These are phyloP conservation scores for Stachybotrys echinatus DNA, from an alignment of 2,329 filamentous ascomycete genomes.

Conservation along the genomic window DNA sequence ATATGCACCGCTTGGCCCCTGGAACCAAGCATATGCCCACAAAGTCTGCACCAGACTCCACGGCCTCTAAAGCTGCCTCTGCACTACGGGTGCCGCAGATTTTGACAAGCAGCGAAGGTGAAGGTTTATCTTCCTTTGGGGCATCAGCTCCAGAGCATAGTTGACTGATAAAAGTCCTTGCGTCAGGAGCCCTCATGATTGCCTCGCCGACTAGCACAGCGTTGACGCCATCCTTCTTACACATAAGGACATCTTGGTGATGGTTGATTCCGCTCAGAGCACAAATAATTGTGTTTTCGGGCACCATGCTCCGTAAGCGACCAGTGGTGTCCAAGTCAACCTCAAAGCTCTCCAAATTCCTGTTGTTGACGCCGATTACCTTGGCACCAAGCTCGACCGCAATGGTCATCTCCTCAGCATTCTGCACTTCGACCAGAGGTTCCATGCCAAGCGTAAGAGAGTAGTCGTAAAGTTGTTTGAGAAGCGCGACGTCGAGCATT, in stretches of 20 bases:
- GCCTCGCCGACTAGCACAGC: slow-evolving; percentile 93
- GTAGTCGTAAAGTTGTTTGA: slow-evolving; percentile 80
- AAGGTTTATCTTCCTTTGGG: slow-evolving; percentile 24
- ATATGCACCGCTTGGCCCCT: slow-evolving; percentile 73
- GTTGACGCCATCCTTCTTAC: slow-evolving; percentile 83
- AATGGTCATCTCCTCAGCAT: slow-evolving; percentile 82
- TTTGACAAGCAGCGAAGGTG: slow-evolving; percentile 67
- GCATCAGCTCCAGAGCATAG: slow-evolving; percentile 61
- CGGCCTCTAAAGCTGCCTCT: slow-evolving; percentile 73
- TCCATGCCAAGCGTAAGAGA: slow-evolving; percentile 92
- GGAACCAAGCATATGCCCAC: slow-evolving; percentile 90
- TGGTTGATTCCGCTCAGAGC: slow-evolving; percentile 92
- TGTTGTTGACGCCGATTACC: slow-evolving; percentile 96
- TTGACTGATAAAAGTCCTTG: slow-evolving; percentile 74
- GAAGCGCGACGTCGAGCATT: slow-evolving; percentile 76
- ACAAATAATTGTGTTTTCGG: slow-evolving; percentile 80
- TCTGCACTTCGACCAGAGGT: slow-evolving; percentile 94
- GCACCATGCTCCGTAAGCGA: slow-evolving; percentile 80
- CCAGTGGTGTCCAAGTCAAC: slow-evolving; percentile 92
- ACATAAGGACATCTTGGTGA: slow-evolving; percentile 80
- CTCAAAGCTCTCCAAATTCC: slow-evolving; percentile 93
- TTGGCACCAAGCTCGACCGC: slow-evolving; percentile 82
- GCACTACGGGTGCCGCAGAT: slow-evolving; percentile 87
- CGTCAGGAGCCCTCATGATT: slow-evolving; percentile 86
- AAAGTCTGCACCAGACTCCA: slow-evolving; percentile 83